Base-by-base conservation (phyloP, 2,329 filamentous ascomycete species). In the Domatiomyces catenatus region DNA sequence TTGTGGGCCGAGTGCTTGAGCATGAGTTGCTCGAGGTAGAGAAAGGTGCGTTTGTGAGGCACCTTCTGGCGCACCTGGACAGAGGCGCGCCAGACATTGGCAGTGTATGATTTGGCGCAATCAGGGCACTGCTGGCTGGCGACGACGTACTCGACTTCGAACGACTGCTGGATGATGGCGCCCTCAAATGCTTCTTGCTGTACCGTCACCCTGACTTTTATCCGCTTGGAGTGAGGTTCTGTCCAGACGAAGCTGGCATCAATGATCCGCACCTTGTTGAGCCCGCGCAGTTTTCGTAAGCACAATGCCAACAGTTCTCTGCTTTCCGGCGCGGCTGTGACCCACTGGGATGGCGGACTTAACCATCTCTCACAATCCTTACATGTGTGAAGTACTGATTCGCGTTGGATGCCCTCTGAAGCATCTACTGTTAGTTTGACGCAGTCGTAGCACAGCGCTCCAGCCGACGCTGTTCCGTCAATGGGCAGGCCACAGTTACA, bases 211-310 rank as follows among this genome's bases (percentile, higher is more conserved):
- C 95, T 95, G 66, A 96, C 82, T 70, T 89, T 93, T 57, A 96
- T 77, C 65, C 92, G 76, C 63, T 87, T 77, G 61, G 89, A 95
- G 71, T 98, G 92, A 8, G 92, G 90, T 68, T 98, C 92, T 1
- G 92, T 98, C 92, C 92, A 98, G 64, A 96, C 85, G 65, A 96
- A 98, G 61, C 81, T 85, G 46, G 92, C 92, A 65, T 98, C 92
- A 62, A 95, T 89, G 62, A 98, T 92, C 54, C 92, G 79, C 59
- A 94, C 86, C 71, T 92, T 94, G 66, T 83, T 80, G 56, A 98
- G 71, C 26, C 89, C 89, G 56, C 85, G 76, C 56, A 98, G 70
- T 67, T 92, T 93, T 64, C 87, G 83, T 58, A 98, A 74, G 68
- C 92, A 98, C 46, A 98, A 71, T 5, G 92, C 89, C 49, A 98